Percentiles rank a stretch among this genome's conserved stretches.
Conservation (phyloP, 164 flowering plant species). For the Stephania japonica region DNA sequence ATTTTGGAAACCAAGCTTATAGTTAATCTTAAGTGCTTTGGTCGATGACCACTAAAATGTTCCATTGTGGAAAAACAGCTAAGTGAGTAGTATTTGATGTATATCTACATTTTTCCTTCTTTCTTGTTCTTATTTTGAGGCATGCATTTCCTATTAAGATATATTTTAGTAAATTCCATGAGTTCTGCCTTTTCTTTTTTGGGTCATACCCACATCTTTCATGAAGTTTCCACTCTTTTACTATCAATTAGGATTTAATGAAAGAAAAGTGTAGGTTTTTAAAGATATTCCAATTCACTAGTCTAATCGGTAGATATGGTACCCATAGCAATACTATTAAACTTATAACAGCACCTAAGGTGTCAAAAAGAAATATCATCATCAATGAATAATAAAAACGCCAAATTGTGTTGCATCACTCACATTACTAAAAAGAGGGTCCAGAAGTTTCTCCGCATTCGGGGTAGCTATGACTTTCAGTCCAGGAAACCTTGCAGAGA, state of each 20-base stretch:
- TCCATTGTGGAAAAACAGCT: too few relatives aligned
- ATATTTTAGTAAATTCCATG: background rate
- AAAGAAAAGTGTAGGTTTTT: background rate
- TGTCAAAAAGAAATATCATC: background rate
- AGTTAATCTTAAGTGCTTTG: background rate
- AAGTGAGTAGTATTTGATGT: background rate
- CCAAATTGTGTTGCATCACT: too few relatives aligned
- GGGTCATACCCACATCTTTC: background rate
- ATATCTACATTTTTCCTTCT: background rate
- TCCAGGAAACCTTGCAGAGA: constrained; percentile 51
- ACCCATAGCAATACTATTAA: background rate
- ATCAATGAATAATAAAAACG: too few relatives aligned
- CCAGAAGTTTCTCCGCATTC: constrained; percentile 69
- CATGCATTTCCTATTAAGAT: background rate
- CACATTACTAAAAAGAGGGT: constrained; percentile 71
- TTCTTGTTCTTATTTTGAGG: too few relatives aligned
- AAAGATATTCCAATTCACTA: background rate
- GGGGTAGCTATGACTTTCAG: constrained; percentile 83
- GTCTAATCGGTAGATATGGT: background rate
- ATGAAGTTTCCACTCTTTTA: background rate
- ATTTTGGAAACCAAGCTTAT: too few relatives aligned
- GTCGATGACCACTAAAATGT: background rate
- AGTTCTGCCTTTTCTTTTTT: background rate
- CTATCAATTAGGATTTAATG: too few relatives aligned
- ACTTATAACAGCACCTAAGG: background rate